Conservation (phyloP, 345 rosid genomes). For the Hibiscus trionum region DNA sequence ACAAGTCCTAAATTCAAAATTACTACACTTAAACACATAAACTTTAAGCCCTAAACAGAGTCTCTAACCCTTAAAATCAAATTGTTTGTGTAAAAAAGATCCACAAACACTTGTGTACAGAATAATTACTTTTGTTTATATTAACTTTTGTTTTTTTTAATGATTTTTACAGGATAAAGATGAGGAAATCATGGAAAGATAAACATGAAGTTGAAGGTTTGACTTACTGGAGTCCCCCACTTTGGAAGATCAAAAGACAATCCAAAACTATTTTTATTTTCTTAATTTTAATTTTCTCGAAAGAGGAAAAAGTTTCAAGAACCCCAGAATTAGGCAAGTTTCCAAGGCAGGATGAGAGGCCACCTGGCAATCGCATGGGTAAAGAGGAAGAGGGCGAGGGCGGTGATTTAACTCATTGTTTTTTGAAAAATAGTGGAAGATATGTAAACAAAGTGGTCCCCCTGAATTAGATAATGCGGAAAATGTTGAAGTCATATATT, state of each 20-base stretch:
- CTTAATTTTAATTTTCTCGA: too few relatives aligned
- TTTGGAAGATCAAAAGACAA: background rate
- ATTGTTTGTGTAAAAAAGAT: too few relatives aligned
- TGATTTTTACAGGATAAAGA: slow-evolving; percentile 37
- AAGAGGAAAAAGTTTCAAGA: background rate
- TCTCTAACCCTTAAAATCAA: too few relatives aligned
- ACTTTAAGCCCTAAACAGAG: too few relatives aligned
- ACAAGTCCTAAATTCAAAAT: too few relatives aligned
- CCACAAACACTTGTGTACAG: too few relatives aligned
- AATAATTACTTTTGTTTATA: background rate
- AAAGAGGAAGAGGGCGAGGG: background rate
- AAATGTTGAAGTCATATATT: background rate
- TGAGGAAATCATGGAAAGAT: slow-evolving; percentile 45
- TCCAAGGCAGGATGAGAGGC: slow-evolving; percentile 8
- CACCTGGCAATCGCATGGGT: background rate
- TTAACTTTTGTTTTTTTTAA: slow-evolving; percentile 4
- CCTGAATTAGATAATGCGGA: background rate
- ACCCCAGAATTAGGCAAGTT: slow-evolving; percentile 11
- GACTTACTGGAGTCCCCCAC: background rate
- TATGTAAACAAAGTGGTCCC: background rate
- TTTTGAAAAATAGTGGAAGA: background rate
- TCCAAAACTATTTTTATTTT: background rate
- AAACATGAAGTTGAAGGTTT: slow-evolving; percentile 41
- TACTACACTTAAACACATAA: too few relatives aligned
- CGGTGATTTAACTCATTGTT: slow-evolving; percentile 8